Evolutionary conservation across 371 early-diverging fungal genomes (phyloP).

Genomic region (Mortierella sp.): DNA sequence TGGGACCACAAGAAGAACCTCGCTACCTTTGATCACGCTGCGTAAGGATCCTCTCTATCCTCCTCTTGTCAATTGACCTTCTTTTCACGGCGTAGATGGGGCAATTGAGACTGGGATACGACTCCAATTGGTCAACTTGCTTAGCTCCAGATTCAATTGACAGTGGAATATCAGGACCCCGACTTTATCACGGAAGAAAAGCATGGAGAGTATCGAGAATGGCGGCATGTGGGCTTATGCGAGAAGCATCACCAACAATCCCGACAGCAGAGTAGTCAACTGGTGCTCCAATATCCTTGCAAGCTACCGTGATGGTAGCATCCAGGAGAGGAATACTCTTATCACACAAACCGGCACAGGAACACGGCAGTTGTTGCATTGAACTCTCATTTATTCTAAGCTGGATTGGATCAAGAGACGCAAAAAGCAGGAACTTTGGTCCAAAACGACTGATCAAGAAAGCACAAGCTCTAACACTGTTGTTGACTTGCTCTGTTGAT

Average conservation of each 20-base stretch:
- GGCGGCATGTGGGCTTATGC: neutral
- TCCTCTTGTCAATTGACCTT: neutral
- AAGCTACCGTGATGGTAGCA: neutral
- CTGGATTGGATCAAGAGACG: neutral
- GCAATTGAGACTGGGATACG: neutral
- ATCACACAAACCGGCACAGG: neutral
- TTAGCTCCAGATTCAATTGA: neutral
- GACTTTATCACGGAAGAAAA: neutral
- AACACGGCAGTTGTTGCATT: neutral
- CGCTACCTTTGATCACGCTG: conserved; percentile 94
- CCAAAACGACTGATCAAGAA: neutral
- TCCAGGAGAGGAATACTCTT: neutral
- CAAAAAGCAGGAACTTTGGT: neutral
- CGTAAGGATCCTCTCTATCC: conserved; percentile 69
- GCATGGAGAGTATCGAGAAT: neutral
- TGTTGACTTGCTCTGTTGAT: conserved; percentile 8
- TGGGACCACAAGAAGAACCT: conserved; percentile 89
- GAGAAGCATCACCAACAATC: neutral
- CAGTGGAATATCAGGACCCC: neutral
- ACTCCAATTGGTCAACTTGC: neutral
- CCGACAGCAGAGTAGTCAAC: neutral
- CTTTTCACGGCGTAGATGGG: neutral
- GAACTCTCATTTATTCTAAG: neutral
- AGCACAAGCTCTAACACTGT: conserved; percentile 8
- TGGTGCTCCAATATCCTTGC: neutral